Evolutionary conservation across 2,329 filamentous ascomycete genomes (phyloP).

Genomic region (Verticillium nonalfalfae): DNA sequence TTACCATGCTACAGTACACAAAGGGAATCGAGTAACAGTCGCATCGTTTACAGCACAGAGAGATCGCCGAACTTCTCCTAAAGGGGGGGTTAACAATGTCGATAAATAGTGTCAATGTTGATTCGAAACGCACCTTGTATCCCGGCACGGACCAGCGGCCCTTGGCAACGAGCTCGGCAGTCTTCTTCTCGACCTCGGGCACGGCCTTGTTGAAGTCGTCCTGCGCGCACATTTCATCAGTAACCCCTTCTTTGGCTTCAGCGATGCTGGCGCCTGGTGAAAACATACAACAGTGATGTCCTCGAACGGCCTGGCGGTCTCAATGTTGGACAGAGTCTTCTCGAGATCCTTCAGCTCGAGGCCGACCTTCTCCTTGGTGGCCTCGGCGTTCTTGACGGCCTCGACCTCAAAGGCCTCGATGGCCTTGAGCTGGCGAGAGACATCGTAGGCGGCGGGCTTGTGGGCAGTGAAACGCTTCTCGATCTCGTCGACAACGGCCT

Average conservation of each 20-base stretch:
- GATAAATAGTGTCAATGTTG: conserved; percentile 5
- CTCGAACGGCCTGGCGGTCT: conserved; percentile 91
- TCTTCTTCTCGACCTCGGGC: conserved; percentile 97
- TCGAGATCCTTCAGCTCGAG: conserved; percentile 88
- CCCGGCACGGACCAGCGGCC: conserved; percentile 97
- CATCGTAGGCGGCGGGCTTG: conserved; percentile 91
- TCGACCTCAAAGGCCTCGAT: conserved; percentile 97
- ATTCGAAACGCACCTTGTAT: conserved; percentile 78
- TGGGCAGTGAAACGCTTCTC: conserved; percentile 91
- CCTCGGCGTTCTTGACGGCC: conserved; percentile 93
- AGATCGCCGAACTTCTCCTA: conserved; percentile 99
- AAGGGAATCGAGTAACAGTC: conserved; percentile 38
- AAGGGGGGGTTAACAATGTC: conserved; percentile 36
- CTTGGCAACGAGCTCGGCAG: conserved; percentile 88
- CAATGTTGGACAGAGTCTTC: conserved; percentile 95
- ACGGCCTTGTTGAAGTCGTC: conserved; percentile 92
- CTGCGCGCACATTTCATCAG: conserved; percentile 37
- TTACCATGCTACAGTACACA: conserved; percentile 68
- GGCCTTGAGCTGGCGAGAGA: conserved; percentile 89
- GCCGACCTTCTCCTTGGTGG: conserved; percentile 94
- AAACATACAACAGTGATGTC: conserved; percentile 91
- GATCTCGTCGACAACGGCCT: conserved; percentile 90
- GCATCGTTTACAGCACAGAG: conserved; percentile 72
- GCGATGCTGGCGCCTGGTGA: neutral
- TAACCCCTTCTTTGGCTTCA: neutral